Evolutionary conservation across 164 flowering plant species (phyloP).

Genomic region (Sextonia rubra): DNA sequence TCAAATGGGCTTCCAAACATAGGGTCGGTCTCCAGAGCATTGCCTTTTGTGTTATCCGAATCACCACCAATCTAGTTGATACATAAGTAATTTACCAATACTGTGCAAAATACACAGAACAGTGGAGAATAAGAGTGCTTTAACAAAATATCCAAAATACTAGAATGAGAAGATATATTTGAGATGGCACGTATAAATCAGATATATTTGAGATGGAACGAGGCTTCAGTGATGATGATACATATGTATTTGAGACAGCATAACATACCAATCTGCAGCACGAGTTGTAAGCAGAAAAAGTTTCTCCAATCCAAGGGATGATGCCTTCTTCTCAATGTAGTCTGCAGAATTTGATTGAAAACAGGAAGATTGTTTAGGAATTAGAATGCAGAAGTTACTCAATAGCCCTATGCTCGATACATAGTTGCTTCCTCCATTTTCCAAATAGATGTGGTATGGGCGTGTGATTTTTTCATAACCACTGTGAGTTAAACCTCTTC

Average conservation of each 20-base stretch:
- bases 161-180: too few relatives aligned
- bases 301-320: constrained; percentile 62
- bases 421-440: neutral
- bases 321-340: constrained; percentile 91
- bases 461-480: too few relatives aligned
- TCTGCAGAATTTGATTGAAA: constrained; percentile 40
- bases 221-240: too few relatives aligned
- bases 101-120: neutral
- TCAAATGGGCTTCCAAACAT: neutral
- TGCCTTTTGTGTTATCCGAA: neutral
- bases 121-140: neutral
- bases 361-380: neutral
- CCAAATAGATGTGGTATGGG: too few relatives aligned
- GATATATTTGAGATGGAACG: too few relatives aligned
- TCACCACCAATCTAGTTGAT: neutral
- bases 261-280: constrained; percentile 85
- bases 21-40: neutral
- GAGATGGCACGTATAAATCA: too few relatives aligned
- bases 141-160: neutral
- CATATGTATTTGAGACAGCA: neutral
- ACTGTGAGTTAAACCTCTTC: too few relatives aligned
- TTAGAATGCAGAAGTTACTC: neutral
- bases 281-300: constrained; percentile 94
- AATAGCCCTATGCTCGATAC: neutral
- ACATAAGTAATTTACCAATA: neutral